Evolutionary conservation across 176 grass and related monocot genomes (phyloP).

Genomic region (Alopecurus myosuroides): DNA sequence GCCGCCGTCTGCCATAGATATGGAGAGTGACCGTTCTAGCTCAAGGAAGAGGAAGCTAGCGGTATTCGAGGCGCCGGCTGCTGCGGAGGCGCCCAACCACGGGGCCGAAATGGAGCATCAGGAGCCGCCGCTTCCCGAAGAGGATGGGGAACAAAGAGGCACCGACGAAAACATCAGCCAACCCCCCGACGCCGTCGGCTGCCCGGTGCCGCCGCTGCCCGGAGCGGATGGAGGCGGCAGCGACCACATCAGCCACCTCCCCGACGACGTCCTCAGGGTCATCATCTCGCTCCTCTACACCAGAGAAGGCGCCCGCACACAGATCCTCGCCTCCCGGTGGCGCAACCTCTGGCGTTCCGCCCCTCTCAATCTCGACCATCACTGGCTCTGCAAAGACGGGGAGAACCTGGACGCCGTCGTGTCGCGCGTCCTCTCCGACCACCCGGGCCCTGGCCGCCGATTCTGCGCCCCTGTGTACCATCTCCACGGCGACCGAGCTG

Average conservation of each 20-base stretch:
- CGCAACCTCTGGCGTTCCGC: background rate
- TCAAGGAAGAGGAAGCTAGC: background rate
- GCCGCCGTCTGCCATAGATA: background rate
- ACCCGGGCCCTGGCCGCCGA: background rate
- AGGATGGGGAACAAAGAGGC: too few species aligned
- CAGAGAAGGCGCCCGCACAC: background rate
- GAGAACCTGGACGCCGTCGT: background rate
- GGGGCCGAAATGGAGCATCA: background rate
- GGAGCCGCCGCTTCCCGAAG: background rate
- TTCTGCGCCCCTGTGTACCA: background rate
- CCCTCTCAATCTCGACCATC: background rate
- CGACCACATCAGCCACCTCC: background rate
- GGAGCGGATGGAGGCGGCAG: background rate
- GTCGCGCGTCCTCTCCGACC: background rate
- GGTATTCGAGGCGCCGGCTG: too few species aligned
- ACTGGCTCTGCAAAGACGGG: background rate
- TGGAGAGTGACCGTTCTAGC: background rate
- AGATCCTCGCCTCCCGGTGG: background rate
- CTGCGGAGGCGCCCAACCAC: background rate
- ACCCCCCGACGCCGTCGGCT: too few species aligned
- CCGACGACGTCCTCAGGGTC: background rate
- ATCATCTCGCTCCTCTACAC: background rate
- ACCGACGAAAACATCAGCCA: too few species aligned
- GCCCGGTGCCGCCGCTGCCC: background rate
- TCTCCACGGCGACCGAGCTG: background rate